Conservation (phyloP, 306 rosid species). For the Lagenaria siceraria region DNA sequence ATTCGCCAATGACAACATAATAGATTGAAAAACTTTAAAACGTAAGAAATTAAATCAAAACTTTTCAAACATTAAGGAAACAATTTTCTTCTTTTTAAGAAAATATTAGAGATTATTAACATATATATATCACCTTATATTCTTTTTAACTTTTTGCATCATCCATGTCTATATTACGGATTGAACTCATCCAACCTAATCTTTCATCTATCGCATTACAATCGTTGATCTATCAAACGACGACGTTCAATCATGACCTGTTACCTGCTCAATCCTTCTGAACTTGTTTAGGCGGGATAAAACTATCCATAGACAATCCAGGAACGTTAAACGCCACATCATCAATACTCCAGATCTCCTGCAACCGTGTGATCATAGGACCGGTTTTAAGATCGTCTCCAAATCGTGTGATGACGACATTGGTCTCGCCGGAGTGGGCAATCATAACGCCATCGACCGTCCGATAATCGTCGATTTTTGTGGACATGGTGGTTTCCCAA, state of each 20-base stretch:
- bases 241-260: constrained; percentile 13
- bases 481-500: constrained; percentile 93
- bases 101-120: too few species aligned
- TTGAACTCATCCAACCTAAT: not conserved
- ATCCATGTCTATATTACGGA: too few species aligned
- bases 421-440: constrained; percentile 65
- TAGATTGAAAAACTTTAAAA: too few species aligned
- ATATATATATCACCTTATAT: too few species aligned
- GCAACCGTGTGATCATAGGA: constrained; percentile 51
- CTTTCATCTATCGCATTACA: not conserved
- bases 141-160: too few species aligned
- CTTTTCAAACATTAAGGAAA: not conserved
- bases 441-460: constrained; percentile 65
- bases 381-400: constrained; percentile 68
- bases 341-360: constrained; percentile 79
- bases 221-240: not conserved
- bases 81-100: too few species aligned
- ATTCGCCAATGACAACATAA: not conserved
- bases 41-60: not conserved
- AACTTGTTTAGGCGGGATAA: constrained; percentile 71
- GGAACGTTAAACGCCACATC: constrained; percentile 79
- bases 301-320: constrained; percentile 77
- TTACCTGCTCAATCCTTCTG: constrained; percentile 30
- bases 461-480: constrained; percentile 63
- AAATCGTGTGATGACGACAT: constrained; percentile 52